Base-by-base conservation (phyloP, 805 yeast species). In the Candida arabinofermentans region DNA sequence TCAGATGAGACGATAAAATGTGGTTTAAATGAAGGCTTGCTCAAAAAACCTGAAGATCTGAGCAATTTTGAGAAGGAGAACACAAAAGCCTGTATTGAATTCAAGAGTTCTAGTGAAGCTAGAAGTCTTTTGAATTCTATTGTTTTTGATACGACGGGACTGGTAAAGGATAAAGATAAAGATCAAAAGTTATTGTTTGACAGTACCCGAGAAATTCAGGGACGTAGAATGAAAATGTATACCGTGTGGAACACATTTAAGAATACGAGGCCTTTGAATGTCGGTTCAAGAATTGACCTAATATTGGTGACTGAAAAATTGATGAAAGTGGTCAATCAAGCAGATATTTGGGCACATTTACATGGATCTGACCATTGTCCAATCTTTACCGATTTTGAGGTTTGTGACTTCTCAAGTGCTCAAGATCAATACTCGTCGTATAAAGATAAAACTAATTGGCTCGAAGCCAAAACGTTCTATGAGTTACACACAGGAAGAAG, bases 351-450 rank as follows among this genome's bases (percentile, higher is more conserved):
- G 74, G 82, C 88, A 0, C 71, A 71, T 34, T 53, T 90, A 1
- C 66, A 75, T 58, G 99, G 99, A 0, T 87, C 96, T 0, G 99
- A 91, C 59, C 99, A 91, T 62, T 91, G 98, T 61, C 99, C 99
- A 0, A 77, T 88, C 0, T 88, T 61, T 55, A 72, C 88, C 1
- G 97, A 88, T 58, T 55, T 89, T 34, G 64, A 66, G 29, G 41
- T 59, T 7, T 36, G 37, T 2, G 30, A 31, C 0, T 27, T 49
- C 33, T 40, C 34, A 18, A 34, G 31, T 19, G 14, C 6, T 12
- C 23, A 8, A 7, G 48, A 40, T 18, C 10, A 21, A 12, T 41
- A 33, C 37, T 40, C 21, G n/a, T 30, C 16, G 13, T 37, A 16
- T 31, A 43, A 38, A 24, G 39, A 34, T 12, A 46, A 39, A 34